phyloP scores from a whole-genome alignment of 306 rosid species.

The Ormosia semicastrata region DNA sequence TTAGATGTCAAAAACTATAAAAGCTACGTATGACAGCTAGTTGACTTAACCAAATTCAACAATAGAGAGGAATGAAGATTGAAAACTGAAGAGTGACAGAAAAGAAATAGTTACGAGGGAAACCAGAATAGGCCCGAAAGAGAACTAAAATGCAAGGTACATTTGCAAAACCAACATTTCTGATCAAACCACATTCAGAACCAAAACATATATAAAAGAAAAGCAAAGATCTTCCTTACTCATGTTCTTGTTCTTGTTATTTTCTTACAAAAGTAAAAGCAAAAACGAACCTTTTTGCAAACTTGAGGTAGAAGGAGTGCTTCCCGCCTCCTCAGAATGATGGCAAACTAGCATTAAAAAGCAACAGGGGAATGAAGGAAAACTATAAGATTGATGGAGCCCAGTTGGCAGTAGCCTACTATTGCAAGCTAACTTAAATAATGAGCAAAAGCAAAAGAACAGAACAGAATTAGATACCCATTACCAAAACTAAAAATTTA shows the following conservation, averaged over 20 bases:
- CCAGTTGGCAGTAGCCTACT: conserved; percentile 24
- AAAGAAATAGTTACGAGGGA: conserved; percentile 5
- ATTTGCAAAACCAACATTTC: conserved; percentile 13
- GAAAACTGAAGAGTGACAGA: not conserved
- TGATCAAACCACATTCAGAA: conserved; percentile 17
- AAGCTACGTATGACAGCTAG: not conserved
- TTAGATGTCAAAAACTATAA: not conserved
- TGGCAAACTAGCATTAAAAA: not conserved
- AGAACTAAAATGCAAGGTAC: conserved; percentile 1
- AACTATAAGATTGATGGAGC: conserved; percentile 9
- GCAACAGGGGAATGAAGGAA: conserved; percentile 26
- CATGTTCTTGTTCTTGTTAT: conserved; percentile 10
- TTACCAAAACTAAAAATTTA: conserved; percentile 16
- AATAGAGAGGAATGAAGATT: not conserved
- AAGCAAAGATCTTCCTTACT: not conserved
- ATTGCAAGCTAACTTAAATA: conserved; percentile 36
- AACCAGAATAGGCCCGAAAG: not conserved
- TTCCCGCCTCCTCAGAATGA: conserved; percentile 16
- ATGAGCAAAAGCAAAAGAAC: conserved; percentile 32
- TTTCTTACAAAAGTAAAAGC: not conserved
- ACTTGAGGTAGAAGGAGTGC: conserved; percentile 18
- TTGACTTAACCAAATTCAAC: conserved; percentile 25
- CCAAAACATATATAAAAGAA: not conserved
- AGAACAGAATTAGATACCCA: conserved; percentile 35
- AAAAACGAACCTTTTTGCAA: conserved; percentile 26